A percentile compares a stretch with the other conserved stretches of the same genome.
Evolutionary conservation across 495 filamentous ascomycete species (phyloP).

Genomic region (Pyrenula massariospora): DNA sequence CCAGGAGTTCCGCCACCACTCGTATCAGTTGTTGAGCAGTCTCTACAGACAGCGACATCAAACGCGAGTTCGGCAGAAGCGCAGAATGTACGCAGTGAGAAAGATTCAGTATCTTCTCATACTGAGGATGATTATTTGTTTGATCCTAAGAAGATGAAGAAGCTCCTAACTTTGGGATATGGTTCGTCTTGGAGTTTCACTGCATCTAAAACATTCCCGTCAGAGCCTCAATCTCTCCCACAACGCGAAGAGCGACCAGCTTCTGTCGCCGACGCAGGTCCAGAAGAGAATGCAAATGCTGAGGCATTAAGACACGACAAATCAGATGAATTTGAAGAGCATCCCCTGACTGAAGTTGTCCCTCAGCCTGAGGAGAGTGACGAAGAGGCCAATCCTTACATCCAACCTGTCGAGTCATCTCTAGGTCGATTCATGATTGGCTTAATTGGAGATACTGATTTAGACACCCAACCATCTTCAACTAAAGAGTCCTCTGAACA

Average conservation of each 20-base stretch:
- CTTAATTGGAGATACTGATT: slow-evolving; percentile 47
- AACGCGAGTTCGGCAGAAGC: slow-evolving; percentile 4
- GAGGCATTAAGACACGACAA: not conserved
- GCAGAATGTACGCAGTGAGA: not conserved
- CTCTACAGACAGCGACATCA: slow-evolving; percentile 8
- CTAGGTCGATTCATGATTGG: slow-evolving; percentile 62
- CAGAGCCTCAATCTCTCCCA: not conserved
- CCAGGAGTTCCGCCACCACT: slow-evolving; percentile 35
- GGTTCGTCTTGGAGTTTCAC: slow-evolving; percentile 43
- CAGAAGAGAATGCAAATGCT: not conserved
- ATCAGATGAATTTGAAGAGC: not conserved
- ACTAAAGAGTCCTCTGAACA: not conserved
- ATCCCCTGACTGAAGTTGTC: slow-evolving; percentile 16
- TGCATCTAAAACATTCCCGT: slow-evolving; percentile 14
- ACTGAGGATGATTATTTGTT: slow-evolving; percentile 6
- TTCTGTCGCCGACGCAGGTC: not conserved
- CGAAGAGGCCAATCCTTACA: slow-evolving; percentile 11
- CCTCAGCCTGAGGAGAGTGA: slow-evolving; percentile 21
- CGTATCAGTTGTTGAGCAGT: slow-evolving; percentile 16
- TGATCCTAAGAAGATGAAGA: slow-evolving; percentile 38
- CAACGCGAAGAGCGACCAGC: not conserved
- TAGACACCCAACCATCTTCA: not conserved
- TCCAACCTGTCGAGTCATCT: slow-evolving; percentile 10
- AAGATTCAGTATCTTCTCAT: not conserved
- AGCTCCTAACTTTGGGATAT: slow-evolving; percentile 51